Percentiles rank a stretch among this genome's conserved stretches.
phyloP scores from a whole-genome alignment of 2,329 filamentous ascomycete genomes.

The Esteya vermicola region DNA sequence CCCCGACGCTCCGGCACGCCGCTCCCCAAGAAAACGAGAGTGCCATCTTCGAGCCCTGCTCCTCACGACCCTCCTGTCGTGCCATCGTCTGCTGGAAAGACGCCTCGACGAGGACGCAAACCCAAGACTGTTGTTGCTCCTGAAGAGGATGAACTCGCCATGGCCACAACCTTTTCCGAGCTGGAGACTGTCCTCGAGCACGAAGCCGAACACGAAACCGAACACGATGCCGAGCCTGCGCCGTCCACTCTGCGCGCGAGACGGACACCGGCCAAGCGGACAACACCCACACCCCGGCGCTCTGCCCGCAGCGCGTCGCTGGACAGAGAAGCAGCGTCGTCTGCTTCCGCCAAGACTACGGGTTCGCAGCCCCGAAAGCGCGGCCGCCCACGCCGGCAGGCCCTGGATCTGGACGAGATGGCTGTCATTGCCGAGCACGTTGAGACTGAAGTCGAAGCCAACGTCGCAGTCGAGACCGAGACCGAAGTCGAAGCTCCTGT shows the following conservation, averaged over 20 bases:
- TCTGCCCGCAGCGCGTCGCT: no score
- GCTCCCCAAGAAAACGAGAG: conserved; percentile 18
- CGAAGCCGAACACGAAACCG: no score
- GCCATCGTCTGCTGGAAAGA: neutral
- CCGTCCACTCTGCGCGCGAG: no score
- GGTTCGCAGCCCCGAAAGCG: conserved; percentile 16
- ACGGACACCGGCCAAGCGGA: no score
- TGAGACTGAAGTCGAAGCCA: neutral
- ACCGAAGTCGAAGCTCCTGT: neutral
- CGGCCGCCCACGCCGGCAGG: conserved; percentile 17
- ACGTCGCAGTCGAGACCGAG: no score
- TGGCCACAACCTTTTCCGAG: neutral
- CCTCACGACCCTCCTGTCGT: no score
- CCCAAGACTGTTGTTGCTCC: no score
- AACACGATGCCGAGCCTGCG: neutral
- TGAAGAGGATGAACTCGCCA: no score
- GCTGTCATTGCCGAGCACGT: conserved; percentile 13
- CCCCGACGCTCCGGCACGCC: conserved; percentile 39
- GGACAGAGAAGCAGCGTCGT: neutral
- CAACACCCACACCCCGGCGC: no score
- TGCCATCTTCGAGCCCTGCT: neutral
- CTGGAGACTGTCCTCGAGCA: neutral
- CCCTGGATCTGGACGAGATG: conserved; percentile 13
- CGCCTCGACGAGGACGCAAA: conserved; percentile 9
- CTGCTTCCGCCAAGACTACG: neutral